Evolutionary conservation across 495 filamentous ascomycete genomes (phyloP).

Genomic region (Penicillium argentinense): DNA sequence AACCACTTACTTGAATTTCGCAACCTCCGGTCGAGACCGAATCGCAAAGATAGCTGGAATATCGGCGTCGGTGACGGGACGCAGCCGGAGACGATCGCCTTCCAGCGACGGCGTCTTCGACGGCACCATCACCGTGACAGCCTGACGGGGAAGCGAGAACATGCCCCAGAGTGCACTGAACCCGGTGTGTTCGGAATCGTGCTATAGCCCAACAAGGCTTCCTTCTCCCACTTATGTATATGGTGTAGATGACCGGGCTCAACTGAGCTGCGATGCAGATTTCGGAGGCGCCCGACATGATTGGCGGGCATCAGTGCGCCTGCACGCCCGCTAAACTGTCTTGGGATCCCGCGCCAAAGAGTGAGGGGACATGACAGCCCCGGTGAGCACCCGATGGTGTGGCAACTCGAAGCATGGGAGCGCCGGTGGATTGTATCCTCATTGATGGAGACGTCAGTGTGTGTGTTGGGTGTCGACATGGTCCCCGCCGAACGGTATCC

Average conservation of each 20-base stretch:
- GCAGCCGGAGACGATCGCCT: conserved; percentile 20
- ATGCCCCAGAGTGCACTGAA: too few relatives aligned
- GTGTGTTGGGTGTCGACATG: too few relatives aligned
- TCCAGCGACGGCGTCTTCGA: conserved; percentile 11
- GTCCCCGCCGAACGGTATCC: too few relatives aligned
- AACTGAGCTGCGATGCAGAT: neutral
- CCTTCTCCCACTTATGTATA: too few relatives aligned
- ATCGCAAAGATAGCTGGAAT: conserved; percentile 16
- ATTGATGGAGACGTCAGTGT: too few relatives aligned
- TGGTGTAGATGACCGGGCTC: too few relatives aligned
- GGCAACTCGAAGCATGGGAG: too few relatives aligned
- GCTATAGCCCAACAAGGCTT: too few relatives aligned
- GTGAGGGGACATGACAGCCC: too few relatives aligned
- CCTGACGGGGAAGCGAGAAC: conserved; percentile 10
- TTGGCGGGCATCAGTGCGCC: neutral
- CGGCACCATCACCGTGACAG: conserved; percentile 13
- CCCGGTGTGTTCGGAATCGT: too few relatives aligned
- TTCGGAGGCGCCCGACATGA: neutral
- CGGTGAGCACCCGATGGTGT: too few relatives aligned
- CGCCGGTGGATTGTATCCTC: too few relatives aligned
- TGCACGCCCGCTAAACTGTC: neutral
- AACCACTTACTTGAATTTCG: conserved; percentile 18
- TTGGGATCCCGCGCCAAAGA: conserved; percentile 1
- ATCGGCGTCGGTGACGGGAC: conserved; percentile 18
- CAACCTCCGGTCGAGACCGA: conserved; percentile 19